A percentile compares a stretch with the other conserved stretches of the same genome.
Evolutionary conservation across 2,329 filamentous ascomycete species (phyloP).

Genomic region (Triangularia setosa): DNA sequence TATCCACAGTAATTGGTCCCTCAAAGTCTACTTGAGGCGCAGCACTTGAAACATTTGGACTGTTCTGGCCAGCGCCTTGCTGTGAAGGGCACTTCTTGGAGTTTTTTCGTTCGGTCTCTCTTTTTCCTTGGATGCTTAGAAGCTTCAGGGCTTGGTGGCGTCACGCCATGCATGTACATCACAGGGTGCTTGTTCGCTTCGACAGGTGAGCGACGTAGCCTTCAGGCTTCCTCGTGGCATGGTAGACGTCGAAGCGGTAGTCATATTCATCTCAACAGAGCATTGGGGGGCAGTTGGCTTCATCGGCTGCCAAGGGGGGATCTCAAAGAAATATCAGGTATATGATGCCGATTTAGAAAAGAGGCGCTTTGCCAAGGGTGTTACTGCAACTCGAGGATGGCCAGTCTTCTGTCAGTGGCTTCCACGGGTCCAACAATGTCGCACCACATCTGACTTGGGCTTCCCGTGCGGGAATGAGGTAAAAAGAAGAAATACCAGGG

Average conservation of each 20-base stretch:
- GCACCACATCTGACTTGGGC: background rate
- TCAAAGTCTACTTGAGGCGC: background rate
- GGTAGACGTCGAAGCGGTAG: background rate
- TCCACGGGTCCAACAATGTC: background rate
- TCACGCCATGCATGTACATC: slow-evolving; percentile 1
- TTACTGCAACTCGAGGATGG: background rate
- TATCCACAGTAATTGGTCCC: background rate
- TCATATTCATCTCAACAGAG: background rate
- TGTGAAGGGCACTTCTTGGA: background rate
- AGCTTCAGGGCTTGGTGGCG: background rate
- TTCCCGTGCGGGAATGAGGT: slow-evolving; percentile 8
- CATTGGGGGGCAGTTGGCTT: background rate
- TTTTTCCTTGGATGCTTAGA: too few species aligned
- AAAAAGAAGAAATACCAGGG: slow-evolving; percentile 1
- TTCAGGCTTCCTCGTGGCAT: background rate
- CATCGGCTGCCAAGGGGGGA: background rate
- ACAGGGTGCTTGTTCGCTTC: background rate
- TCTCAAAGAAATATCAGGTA: background rate
- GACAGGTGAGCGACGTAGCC: slow-evolving; percentile 3
- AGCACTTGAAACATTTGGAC: slow-evolving; percentile 2
- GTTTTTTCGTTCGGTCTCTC: background rate
- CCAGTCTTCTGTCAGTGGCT: background rate
- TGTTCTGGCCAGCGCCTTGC: slow-evolving; percentile 2
- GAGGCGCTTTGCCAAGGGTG: slow-evolving; percentile 3
- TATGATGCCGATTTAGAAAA: background rate